These are phyloP conservation scores for Pluteus cervinus DNA, from an alignment of 768 basidiomycete genomes.

Conservation along the genomic window DNA sequence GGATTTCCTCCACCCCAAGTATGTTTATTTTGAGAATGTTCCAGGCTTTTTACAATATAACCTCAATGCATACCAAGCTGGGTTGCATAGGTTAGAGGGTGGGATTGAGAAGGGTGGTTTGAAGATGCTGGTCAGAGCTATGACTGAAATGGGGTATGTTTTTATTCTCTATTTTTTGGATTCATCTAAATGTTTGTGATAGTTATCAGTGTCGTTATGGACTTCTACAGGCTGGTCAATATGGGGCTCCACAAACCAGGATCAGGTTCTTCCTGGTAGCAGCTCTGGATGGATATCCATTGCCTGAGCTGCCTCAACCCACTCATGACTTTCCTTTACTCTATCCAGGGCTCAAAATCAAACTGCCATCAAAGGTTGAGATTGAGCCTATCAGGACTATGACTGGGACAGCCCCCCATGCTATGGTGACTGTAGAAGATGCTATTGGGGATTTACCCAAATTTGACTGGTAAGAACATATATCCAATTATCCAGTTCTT, in stretches of 20 bases:
- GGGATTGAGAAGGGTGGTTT: conserved; percentile 72
- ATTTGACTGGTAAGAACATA: conserved; percentile 60
- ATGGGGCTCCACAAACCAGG: conserved; percentile 51
- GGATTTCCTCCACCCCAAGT: conserved; percentile 37
- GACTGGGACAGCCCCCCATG: conserved; percentile 49
- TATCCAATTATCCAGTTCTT: not conserved
- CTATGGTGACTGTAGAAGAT: conserved; percentile 57
- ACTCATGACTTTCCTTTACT: conserved; percentile 52
- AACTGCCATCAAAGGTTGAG: conserved; percentile 33
- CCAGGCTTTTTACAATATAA: conserved; percentile 40
- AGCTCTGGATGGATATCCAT: conserved; percentile 30
- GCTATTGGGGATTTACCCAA: conserved; percentile 67
- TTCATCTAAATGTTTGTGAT: conserved; percentile 2
- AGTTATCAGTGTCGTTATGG: conserved; percentile 51
- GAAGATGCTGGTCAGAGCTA: conserved; percentile 54
- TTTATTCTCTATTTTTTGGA: not conserved
- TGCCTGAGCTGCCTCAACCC: conserved; percentile 50
- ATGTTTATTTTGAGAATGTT: conserved; percentile 49
- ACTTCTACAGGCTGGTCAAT: conserved; percentile 47
- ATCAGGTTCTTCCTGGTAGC: conserved; percentile 50
- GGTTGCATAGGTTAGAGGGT: conserved; percentile 43
- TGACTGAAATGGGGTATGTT: conserved; percentile 62
- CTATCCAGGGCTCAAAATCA: too few species aligned
- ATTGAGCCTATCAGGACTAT: conserved; percentile 40
- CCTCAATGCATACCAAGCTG: conserved; percentile 34